Conservation (phyloP, 257 asterid species). For the Mitragyna speciosa region DNA sequence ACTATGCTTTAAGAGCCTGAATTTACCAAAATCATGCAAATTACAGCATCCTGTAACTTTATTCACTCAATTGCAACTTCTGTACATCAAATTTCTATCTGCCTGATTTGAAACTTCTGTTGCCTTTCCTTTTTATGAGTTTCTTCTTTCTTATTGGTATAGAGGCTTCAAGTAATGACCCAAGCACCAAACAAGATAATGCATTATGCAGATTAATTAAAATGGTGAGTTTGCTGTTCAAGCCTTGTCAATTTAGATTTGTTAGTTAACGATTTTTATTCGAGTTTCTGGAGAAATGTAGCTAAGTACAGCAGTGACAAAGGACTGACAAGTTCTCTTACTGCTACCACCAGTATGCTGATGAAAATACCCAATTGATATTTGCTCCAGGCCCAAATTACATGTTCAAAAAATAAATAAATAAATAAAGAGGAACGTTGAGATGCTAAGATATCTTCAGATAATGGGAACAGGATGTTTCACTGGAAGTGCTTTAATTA, state of each 20-base stretch:
- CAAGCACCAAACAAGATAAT: constrained; percentile 26
- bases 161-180: constrained; percentile 31
- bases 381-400: not conserved
- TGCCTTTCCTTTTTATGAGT: not conserved
- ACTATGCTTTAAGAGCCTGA: not conserved
- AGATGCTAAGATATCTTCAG: not conserved
- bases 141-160: not conserved
- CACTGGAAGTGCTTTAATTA: not conserved
- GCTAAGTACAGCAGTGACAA: not conserved
- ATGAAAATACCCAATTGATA: not conserved
- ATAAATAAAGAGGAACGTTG: not conserved
- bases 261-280: too few relatives aligned
- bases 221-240: constrained; percentile 26
- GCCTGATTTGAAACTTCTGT: not conserved
- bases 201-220: constrained; percentile 34
- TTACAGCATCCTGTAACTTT: not conserved
- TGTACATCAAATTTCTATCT: too few relatives aligned
- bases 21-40: not conserved
- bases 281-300: not conserved
- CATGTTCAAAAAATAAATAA: not conserved
- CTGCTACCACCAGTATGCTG: not conserved
- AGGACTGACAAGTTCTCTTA: not conserved
- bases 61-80: not conserved
- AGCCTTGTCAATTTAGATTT: not conserved
- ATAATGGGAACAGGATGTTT: not conserved